These are phyloP conservation scores for Talaromyces borbonicus DNA, from an alignment of 495 filamentous ascomycete species.

Conservation along the genomic window DNA sequence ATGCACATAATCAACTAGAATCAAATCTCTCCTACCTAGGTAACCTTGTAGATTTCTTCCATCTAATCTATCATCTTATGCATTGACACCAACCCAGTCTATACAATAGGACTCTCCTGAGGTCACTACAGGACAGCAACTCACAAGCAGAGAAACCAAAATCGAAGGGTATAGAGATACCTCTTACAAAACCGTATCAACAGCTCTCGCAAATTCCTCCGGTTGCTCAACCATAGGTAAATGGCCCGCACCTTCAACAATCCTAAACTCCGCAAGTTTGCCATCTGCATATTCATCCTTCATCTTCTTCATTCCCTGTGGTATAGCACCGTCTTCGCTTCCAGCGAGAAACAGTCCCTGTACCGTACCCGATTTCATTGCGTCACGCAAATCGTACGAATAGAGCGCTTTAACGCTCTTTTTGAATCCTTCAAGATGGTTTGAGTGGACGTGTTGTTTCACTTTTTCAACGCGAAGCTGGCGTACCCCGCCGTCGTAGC, in stretches of 20 bases:
- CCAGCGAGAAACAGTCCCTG: slow-evolving; percentile 60
- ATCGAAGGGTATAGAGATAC: too few relatives aligned
- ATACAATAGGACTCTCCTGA: too few relatives aligned
- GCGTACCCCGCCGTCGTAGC: slow-evolving; percentile 37
- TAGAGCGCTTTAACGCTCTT: slow-evolving; percentile 63
- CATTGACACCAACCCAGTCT: too few relatives aligned
- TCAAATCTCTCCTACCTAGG: too few relatives aligned
- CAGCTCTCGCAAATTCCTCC: slow-evolving; percentile 49
- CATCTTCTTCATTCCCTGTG: slow-evolving; percentile 69
- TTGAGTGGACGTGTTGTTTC: slow-evolving; percentile 50
- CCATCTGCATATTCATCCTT: slow-evolving; percentile 31
- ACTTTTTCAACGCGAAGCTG: slow-evolving; percentile 40
- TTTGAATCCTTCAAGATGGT: slow-evolving; percentile 60
- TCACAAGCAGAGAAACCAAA: not conserved
- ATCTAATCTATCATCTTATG: too few relatives aligned
- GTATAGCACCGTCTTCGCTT: slow-evolving; percentile 61
- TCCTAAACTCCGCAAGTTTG: slow-evolving; percentile 42
- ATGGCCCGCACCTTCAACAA: slow-evolving; percentile 61
- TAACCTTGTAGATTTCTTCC: too few relatives aligned
- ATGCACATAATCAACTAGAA: too few relatives aligned
- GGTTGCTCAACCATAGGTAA: slow-evolving; percentile 77
- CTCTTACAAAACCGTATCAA: slow-evolving; percentile 45
- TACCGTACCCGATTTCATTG: slow-evolving; percentile 49
- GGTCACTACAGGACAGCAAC: too few relatives aligned
- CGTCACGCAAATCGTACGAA: slow-evolving; percentile 59